Conservation (phyloP, 1,284 basidiomycete species). For the Thecaphora frezii region DNA sequence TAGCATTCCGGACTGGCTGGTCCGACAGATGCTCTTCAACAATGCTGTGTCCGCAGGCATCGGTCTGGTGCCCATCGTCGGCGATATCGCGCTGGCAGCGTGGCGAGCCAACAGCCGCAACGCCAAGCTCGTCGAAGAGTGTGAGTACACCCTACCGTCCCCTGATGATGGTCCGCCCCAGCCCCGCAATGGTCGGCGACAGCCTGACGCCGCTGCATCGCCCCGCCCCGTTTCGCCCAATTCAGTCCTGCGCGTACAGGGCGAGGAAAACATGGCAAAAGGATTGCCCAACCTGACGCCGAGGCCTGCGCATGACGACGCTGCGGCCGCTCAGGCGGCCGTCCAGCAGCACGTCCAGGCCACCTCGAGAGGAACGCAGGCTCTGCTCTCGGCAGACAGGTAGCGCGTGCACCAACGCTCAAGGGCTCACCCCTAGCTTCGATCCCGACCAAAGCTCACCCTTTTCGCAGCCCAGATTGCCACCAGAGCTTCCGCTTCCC, state of each 20-base stretch:
- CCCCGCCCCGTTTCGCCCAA: not conserved
- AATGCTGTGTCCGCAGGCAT: conserved; percentile 72
- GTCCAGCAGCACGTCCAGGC: not conserved
- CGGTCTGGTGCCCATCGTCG: conserved; percentile 76
- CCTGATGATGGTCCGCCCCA: no score
- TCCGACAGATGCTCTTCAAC: conserved; percentile 69
- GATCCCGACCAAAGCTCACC: no score
- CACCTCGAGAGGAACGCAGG: not conserved
- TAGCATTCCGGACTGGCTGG: conserved; percentile 44
- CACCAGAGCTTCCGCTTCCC: not conserved
- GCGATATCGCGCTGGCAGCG: conserved; percentile 71
- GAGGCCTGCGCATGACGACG: not conserved
- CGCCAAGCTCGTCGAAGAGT: conserved; percentile 62
- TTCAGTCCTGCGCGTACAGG: conserved; percentile 28
- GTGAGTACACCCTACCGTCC: conserved; percentile 4
- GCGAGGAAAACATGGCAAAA: conserved; percentile 44
- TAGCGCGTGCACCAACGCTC: no score
- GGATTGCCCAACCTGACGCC: conserved; percentile 41
- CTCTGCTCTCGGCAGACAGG: not conserved
- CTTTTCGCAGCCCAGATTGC: no score
- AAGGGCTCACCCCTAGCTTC: conserved; percentile 12
- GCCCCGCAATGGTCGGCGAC: no score
- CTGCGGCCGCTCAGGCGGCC: not conserved
- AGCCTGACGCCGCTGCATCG: no score
- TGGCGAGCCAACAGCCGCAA: conserved; percentile 86